These are phyloP conservation scores for Nectriaceae sp. DNA, from an alignment of 2,329 filamentous ascomycete genomes.

Conservation along the genomic window DNA sequence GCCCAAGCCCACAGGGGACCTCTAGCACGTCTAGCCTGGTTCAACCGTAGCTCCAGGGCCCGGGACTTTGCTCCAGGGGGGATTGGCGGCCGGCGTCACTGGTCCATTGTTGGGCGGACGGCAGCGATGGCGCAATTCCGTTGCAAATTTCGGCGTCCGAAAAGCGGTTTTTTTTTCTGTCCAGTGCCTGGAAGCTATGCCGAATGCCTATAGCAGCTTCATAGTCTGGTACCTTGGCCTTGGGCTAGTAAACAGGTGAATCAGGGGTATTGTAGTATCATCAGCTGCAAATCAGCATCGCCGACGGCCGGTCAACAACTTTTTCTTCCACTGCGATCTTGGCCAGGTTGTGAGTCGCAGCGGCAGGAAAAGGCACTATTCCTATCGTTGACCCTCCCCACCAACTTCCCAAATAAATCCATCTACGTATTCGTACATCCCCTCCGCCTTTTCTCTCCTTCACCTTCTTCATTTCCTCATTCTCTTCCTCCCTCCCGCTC, in stretches of 20 bases:
- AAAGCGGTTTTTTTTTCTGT: constrained; percentile 21
- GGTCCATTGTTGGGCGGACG: constrained; percentile 6
- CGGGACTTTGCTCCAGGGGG: neutral
- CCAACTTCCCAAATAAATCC: constrained; percentile 24
- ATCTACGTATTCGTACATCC: constrained; percentile 30
- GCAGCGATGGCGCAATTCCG: constrained; percentile 30
- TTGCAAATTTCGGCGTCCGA: constrained; percentile 25
- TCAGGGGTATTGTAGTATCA: neutral
- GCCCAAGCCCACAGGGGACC: neutral
- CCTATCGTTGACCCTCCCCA: constrained; percentile 19
- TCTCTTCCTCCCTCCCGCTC: constrained; percentile 30
- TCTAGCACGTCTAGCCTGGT: neutral
- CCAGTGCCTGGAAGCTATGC: constrained; percentile 12
- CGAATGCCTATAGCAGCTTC: neutral
- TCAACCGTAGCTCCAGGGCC: neutral
- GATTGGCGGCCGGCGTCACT: neutral
- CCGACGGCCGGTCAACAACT: constrained; percentile 1
- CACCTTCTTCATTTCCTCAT: constrained; percentile 26
- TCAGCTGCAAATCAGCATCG: neutral
- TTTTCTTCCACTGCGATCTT: neutral
- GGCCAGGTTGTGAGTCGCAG: no score
- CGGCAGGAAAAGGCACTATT: neutral
- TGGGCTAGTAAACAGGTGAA: neutral
- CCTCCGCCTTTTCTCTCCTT: constrained; percentile 30
- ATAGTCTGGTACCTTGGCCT: no score